A percentile compares a stretch with the other conserved stretches of the same genome.
Conservation (phyloP, 1,284 basidiomycete species). For the Malassezia yamatoensis region DNA sequence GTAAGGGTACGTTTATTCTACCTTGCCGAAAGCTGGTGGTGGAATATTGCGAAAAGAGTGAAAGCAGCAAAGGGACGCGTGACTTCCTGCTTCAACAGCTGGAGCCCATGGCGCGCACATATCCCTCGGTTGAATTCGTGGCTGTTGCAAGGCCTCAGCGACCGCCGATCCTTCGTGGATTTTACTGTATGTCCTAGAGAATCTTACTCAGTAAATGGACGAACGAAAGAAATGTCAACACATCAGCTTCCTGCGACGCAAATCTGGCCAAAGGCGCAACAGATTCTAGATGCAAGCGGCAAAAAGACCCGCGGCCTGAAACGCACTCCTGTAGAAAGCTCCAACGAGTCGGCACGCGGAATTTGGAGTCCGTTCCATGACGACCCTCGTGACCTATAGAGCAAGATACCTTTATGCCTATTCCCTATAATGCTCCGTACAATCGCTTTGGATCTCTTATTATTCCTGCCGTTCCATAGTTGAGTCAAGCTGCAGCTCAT, state of each 20-base stretch:
- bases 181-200: slow-evolving; percentile 18
- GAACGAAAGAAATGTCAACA: slow-evolving; percentile 19
- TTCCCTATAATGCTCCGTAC: background rate
- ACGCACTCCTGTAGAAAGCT: slow-evolving; percentile 19
- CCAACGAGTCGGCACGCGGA: slow-evolving; percentile 22
- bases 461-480: background rate
- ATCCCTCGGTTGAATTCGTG: slow-evolving; percentile 22
- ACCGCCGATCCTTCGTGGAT: slow-evolving; percentile 17
- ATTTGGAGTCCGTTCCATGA: slow-evolving; percentile 26
- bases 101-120: slow-evolving; percentile 11
- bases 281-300: slow-evolving; percentile 22
- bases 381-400: slow-evolving; percentile 10
- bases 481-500: background rate
- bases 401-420: background rate
- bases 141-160: slow-evolving; percentile 15
- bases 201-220: slow-evolving; percentile 18
- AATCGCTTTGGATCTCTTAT: too few species aligned
- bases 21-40: slow-evolving; percentile 24
- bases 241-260: slow-evolving; percentile 14
- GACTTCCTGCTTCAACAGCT: slow-evolving; percentile 18
- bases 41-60: slow-evolving; percentile 18
- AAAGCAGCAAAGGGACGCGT: slow-evolving; percentile 16
- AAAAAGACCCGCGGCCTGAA: slow-evolving; percentile 18
- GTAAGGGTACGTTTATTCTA: slow-evolving; percentile 15
- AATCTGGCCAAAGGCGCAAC: slow-evolving; percentile 16